phyloP scores from a whole-genome alignment of 2,329 filamentous ascomycete genomes.

The Arthrinium puccinioides region DNA sequence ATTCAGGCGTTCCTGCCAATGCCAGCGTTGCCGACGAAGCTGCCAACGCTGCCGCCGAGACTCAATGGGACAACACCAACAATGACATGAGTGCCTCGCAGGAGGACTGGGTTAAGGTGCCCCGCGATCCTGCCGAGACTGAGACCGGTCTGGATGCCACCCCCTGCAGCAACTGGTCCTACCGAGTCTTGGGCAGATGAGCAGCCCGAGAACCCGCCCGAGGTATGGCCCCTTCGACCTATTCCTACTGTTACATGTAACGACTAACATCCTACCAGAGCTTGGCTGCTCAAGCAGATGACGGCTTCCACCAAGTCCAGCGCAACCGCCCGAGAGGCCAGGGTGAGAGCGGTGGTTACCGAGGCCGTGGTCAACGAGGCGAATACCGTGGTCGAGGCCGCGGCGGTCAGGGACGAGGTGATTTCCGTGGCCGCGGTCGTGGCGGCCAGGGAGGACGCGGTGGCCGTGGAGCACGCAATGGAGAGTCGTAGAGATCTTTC shows the following conservation, averaged over 20 bases:
- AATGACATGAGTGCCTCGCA: conserved; percentile 42
- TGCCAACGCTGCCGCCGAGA: conserved; percentile 55
- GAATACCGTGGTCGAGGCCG: conserved; percentile 20
- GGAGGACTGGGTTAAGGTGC: conserved; percentile 71
- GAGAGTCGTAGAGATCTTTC: background rate
- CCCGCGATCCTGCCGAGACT: conserved; percentile 66
- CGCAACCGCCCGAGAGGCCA: conserved; percentile 23
- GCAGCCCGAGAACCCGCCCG: conserved; percentile 46
- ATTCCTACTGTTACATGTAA: background rate
- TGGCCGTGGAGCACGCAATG: background rate
- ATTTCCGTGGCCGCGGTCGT: conserved; percentile 21
- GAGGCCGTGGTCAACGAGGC: conserved; percentile 19
- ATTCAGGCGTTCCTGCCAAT: conserved; percentile 38
- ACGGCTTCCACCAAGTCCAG: conserved; percentile 25
- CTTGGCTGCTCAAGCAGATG: conserved; percentile 16
- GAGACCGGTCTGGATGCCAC: conserved; percentile 58
- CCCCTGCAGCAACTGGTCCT: conserved; percentile 45
- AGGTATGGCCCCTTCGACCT: conserved; percentile 27
- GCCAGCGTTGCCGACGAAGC: conserved; percentile 43
- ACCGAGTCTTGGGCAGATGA: conserved; percentile 79
- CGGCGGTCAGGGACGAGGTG: conserved; percentile 19
- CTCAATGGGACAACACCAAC: conserved; percentile 55
- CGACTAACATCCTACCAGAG: conserved; percentile 9
- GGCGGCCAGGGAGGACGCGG: no score
- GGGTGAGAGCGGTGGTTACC: conserved; percentile 17